These are phyloP conservation scores for Symbiodinium natans DNA, from an alignment of 73 alveolate genomes.

Conservation along the genomic window DNA sequence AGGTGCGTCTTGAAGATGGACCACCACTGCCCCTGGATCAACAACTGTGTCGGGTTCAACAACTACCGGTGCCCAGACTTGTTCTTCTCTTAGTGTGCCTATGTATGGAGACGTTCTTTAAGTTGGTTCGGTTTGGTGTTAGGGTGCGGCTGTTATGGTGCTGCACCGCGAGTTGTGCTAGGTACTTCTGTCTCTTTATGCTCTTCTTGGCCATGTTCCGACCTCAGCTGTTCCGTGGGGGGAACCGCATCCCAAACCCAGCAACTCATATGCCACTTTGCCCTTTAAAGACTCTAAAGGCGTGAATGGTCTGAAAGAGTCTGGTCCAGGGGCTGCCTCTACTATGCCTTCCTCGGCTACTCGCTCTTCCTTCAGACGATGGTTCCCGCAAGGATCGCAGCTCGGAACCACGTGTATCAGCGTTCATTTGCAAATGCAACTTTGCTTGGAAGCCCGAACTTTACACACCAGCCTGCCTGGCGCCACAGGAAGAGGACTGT, in stretches of 20 bases:
- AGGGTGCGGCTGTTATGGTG: background rate
- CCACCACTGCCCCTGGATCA: conserved; percentile 88
- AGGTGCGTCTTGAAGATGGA: conserved; percentile 90
- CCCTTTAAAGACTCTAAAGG: too few relatives aligned
- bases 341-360: conserved; percentile 39
- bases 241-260: too few relatives aligned
- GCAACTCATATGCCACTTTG: too few relatives aligned
- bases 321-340: conserved; percentile 54
- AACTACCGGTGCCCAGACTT: conserved; percentile 32
- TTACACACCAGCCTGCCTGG: background rate
- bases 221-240: background rate
- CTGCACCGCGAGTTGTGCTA: background rate
- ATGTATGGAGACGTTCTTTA: too few relatives aligned
- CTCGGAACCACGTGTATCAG: too few relatives aligned
- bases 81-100: too few relatives aligned
- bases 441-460: too few relatives aligned
- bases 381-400: conserved; percentile 18
- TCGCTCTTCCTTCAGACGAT: conserved; percentile 39
- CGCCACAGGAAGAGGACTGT: background rate
- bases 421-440: too few relatives aligned
- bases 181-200: conserved; percentile 91
- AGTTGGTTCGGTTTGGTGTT: background rate
- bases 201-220: conserved; percentile 25
- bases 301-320: too few relatives aligned
- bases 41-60: conserved; percentile 87